Evolutionary conservation across 2,329 filamentous ascomycete genomes (phyloP), one percentile per base, ranked within the genome.

Genomic region (Xylaria sp.): DNA sequence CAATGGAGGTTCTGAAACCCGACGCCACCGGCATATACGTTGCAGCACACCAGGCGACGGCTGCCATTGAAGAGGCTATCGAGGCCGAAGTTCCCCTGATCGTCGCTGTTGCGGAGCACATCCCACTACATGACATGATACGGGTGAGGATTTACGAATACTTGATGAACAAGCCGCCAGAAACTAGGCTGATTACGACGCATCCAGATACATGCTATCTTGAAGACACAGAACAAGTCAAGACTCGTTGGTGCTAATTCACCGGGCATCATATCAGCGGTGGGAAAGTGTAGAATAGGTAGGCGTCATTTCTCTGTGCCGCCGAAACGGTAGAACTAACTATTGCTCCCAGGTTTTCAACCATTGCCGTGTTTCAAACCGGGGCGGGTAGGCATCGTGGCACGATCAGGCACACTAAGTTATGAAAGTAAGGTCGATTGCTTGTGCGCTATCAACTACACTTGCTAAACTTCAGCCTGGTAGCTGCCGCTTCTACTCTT

Each of bases 1-100:
- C 92, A 7, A 89, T 91, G 81, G 86, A 91, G 72, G 83, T 87
- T 72, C 81, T 93, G 43, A 92, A 89, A 73, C 92, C 92, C 2
- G 89, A 94, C 80, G 92, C 91, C 4, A 93, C 92, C 0, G 91
- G 90, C 4, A 91, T 95, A 64, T 94, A 93, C 72, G 92, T 94
- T 2, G 90, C 92, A 1, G 91, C 92, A n/a, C 87, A 89, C 67
- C 88, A 91, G 71, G 92, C 92, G 1, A 85, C 89, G 0, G 83
- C 84, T 30, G 92, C 92, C 0, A 94, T 95, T 73, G 90, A 93
- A 77, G 91, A 94, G 77, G 92, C 92, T 1, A 92, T 94, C 60
- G 91, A 90, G 78, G 90, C 90, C 1, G 90, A 93, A 76, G 90
- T 93, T 0, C 90, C 90, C 1, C 82, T 93, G n/a, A 90, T 93